These are phyloP conservation scores for Termitomyces titanicus DNA, from an alignment of 768 basidiomycete genomes.

Conservation along the genomic window DNA sequence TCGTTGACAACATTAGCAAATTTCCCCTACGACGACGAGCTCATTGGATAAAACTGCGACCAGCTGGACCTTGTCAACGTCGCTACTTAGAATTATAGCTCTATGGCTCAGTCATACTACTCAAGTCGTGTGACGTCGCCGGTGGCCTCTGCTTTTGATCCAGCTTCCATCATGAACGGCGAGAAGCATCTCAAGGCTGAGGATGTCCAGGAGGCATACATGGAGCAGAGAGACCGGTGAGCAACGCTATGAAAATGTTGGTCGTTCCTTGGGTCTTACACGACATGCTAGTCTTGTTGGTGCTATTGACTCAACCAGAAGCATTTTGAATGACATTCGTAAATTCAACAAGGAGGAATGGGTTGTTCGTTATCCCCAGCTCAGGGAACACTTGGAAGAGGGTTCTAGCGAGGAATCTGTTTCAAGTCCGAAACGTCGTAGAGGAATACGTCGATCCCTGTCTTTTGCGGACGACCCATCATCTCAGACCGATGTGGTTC, in stretches of 20 bases:
- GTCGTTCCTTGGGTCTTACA: constrained; percentile 3
- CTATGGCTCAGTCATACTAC: constrained; percentile 42
- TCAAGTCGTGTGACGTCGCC: constrained; percentile 33
- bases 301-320: constrained; percentile 72
- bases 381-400: constrained; percentile 42
- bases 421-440: constrained; percentile 31
- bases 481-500: constrained; percentile 60
- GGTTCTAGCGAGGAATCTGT: constrained; percentile 23
- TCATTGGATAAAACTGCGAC: constrained; percentile 9
- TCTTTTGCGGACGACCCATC: constrained; percentile 84
- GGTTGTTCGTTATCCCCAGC: constrained; percentile 85
- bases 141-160: constrained; percentile 27
- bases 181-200: constrained; percentile 55
- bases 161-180: constrained; percentile 26
- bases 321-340: constrained; percentile 65
- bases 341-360: constrained; percentile 84
- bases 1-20: constrained; percentile 8
- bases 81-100: constrained; percentile 3
- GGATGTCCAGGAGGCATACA: constrained; percentile 73
- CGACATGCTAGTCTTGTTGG: constrained; percentile 53
- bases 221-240: constrained; percentile 74
- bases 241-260: constrained; percentile 19
- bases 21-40: constrained; percentile 7
- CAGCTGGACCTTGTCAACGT: constrained; percentile 3
- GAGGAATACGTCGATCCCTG: constrained; percentile 58